Evolutionary conservation across 352 stramenopile genomes (phyloP), one percentile per base, ranked within the genome.

Genomic region (Elongisporangium prolatum): DNA sequence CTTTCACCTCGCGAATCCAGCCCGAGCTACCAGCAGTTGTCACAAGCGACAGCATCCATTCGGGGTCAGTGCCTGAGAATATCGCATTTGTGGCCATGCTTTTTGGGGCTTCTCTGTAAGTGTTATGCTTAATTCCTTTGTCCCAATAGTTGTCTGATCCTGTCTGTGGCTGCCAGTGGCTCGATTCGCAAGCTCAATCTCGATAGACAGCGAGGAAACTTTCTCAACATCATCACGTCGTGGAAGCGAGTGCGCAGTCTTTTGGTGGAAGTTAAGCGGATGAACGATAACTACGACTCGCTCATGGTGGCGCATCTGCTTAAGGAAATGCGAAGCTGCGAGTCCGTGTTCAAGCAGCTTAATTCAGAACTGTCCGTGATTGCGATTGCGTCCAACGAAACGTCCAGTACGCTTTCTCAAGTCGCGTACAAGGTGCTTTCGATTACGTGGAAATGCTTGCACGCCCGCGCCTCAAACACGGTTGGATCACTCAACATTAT

Each of bases 321-420:
- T 55, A 90, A 93, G 64, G 79, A 93, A 56, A 90, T 93, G 77
- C 78, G 82, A 22, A 80, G 75, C 40, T 91, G 80, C 49, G 84
- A 93, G 60, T 80, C 63, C 48, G 73, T 88, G 20, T 89, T 89
- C 67, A 89, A 87, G 61, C 77, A 89, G 61, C 76, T 93, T 37
- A 77, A 90, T 49, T 55, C 51, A 16, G 84, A 93, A 21, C 69
- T 93, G 21, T 69, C 73, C 51, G 49, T 70, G 25, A 76, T 91
- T 44, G 77, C 77, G 3, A 74, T 89, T 10, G 76, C 78, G 40
- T 89, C 81, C n/a, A 93, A 91, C 59, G 84, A 91, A 58, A 72
- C 73, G 21, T 75, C 84, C 8, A 86, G 74, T 50, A 75, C 78
- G 37, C 68, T 91, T 49, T 75, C 73, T 4, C 74, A 89, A 21